Percentiles rank a stretch among this genome's conserved stretches.
phyloP scores from a whole-genome alignment of 768 basidiomycete species.

The Flagelloscypha sp. region DNA sequence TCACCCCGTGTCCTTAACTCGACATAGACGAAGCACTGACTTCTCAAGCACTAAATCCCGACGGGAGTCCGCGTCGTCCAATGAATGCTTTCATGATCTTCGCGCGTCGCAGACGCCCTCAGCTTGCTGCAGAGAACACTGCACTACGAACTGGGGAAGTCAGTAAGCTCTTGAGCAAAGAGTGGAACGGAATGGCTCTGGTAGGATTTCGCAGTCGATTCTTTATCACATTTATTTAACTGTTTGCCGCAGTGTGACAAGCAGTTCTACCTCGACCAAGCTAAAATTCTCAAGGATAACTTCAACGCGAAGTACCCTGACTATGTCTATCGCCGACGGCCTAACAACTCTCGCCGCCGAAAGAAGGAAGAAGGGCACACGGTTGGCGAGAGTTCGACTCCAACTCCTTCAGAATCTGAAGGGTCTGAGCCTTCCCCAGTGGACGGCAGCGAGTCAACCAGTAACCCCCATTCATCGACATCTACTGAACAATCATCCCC shows the following conservation, averaged over 20 bases:
- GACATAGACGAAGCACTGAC: conserved; percentile 40
- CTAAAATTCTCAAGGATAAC: conserved; percentile 75
- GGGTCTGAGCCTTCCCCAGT: no score
- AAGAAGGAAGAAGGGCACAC: no score
- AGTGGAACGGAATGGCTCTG: conserved; percentile 76
- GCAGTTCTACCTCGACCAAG: conserved; percentile 82
- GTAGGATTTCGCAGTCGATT: conserved; percentile 32
- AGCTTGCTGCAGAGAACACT: conserved; percentile 82
- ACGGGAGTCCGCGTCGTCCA: conserved; percentile 82
- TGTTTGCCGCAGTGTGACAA: conserved; percentile 52
- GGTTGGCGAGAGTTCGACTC: no score
- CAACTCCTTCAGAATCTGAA: no score
- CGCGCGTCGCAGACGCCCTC: conserved; percentile 71
- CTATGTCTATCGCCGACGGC: conserved; percentile 82
- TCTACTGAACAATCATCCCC: no score
- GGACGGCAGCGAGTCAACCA: no score
- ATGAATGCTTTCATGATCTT: conserved; percentile 97
- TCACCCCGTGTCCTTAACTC: conserved; percentile 9
- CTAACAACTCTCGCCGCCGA: conserved; percentile 74
- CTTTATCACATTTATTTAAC: conserved; percentile 6
- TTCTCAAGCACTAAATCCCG: conserved; percentile 73
- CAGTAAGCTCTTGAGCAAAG: conserved; percentile 78
- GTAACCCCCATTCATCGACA: no score
- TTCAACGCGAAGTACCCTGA: conserved; percentile 85
- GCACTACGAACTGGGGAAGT: conserved; percentile 88